Evolutionary conservation across 2,329 filamentous ascomycete species (phyloP), one percentile per base, ranked within the genome.

Genomic region (Aspergillus melleus): DNA sequence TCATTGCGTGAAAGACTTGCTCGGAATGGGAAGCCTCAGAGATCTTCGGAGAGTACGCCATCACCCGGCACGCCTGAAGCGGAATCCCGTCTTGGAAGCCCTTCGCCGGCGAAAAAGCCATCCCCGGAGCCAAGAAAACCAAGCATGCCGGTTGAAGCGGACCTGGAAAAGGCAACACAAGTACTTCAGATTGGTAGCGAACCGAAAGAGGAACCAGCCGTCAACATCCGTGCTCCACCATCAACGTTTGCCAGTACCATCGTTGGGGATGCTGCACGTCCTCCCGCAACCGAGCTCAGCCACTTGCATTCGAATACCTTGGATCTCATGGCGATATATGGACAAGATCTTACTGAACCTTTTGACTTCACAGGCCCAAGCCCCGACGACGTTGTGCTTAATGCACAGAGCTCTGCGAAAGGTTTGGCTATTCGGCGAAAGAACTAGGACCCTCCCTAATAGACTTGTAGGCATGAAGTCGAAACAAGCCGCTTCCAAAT

Each of bases 381-480:
- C 77, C 93, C 93, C 67, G 93, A 98, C 80, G 93, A 97, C 75
- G 80, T 95, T 71, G 90, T 97, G 70, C 83, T 92, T 64, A 87
- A 88, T 75, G 94, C 93, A 68, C 94, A 96, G 82, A 88, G 68
- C 63, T 76, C 72, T 70, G 75, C 88, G 79, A 90, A 92, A 91
- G 89, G 90, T 92, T 90, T 88, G 87, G 71, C 74, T 65, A 71
- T 75, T 73, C 75, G 74, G 69, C 72, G 68, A 66, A 73, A 72
- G 66, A 71, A 69, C 66, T 74, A 66, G 68, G 65, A 63, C 59
- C 61, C 60, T 61, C 63, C 72, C 74, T 79, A 77, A 79, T 76
- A 62, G 65, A 68, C 68, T 51, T 75, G 70, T 70, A 82, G 80
- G 77, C 63, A 75, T 76, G 64, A 77, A 80, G 64, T 73, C 76